Percentiles rank a stretch among this genome's conserved stretches.
These are phyloP conservation scores for Tuber umbilicatum DNA, from an alignment of 495 filamentous ascomycete genomes.

Conservation along the genomic window DNA sequence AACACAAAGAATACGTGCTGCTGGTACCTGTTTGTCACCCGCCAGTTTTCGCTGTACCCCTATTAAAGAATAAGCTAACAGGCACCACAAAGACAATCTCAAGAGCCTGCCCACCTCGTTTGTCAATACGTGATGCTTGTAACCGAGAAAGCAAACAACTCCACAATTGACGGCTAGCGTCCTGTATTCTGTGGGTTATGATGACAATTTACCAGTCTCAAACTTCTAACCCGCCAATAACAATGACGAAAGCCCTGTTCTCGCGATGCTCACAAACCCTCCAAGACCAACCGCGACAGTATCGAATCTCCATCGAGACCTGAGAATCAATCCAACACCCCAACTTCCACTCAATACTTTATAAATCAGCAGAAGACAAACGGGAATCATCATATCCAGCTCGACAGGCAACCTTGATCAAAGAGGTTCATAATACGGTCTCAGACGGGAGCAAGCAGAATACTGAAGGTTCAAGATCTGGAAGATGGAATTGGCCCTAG, in stretches of 20 bases:
- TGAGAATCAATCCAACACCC: background rate
- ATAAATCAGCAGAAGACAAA: background rate
- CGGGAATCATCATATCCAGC: background rate
- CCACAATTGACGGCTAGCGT: background rate
- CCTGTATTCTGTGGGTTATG: background rate
- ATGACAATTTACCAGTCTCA: background rate
- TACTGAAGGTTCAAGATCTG: background rate
- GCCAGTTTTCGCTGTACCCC: no score
- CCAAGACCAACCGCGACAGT: background rate
- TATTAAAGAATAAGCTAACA: no score
- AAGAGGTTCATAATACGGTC: background rate
- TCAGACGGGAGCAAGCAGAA: background rate
- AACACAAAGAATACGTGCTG: no score
- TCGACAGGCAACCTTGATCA: background rate
- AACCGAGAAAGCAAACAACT: background rate
- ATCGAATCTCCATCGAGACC: background rate
- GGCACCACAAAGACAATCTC: background rate
- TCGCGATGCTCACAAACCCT: background rate
- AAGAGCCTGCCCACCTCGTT: background rate
- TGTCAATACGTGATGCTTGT: background rate
- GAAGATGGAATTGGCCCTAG: slow-evolving; percentile 12
- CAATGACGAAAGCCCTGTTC: background rate
- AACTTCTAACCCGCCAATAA: background rate
- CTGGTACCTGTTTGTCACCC: no score
- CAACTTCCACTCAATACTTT: background rate